Evolutionary conservation across 2,329 filamentous ascomycete species (phyloP), one percentile per base, ranked within the genome.

Genomic region (Pseudomassariella vexata): DNA sequence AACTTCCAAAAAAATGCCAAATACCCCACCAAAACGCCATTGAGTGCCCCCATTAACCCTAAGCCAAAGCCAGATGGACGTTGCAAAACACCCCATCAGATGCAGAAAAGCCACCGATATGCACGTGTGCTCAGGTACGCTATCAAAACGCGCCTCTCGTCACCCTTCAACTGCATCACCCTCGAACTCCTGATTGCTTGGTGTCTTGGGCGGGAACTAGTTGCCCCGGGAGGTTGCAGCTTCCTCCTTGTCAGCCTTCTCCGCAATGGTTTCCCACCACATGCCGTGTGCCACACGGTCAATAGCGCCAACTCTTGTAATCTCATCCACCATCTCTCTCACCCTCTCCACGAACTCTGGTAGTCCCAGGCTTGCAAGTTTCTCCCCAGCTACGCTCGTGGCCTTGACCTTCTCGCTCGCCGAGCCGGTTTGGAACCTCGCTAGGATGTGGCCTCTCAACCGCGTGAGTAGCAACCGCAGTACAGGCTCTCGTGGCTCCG

Each of bases 261-360:
- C 66, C 0, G 76, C 73, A 40, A 85, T 70, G 27, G 66, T 60
- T 55, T 85, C 81, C 66, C 85, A 88, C 80, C 81, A 86, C 25
- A 61, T 49, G 9, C 74, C 74, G 55, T 87, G 83, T 6, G 76
- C 70, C 39, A 75, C 77, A 40, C 79, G 69, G 50, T 88, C 83
- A 5, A 87, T 77, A 5, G 62, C 62, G 10, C 79, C 77, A 4
- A 87, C 69, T 49, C 72, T 71, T 24, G 73, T 69, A 38, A 88
- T 59, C 48, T 80, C 67, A 20, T 85, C 81, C 6, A 84, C 77
- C 45, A 88, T 79, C 29, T 76, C 75, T 19, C 79, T 68, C 10
- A 88, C 76, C 38, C 71, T 74, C 18, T 75, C 72, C 11, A 82
- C 78, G 51, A 88, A 88, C 56, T 89, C 84, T 0, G 79, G 79